A percentile compares a stretch with the other conserved stretches of the same genome.
phyloP scores from a whole-genome alignment of 441 rosid genomes.

The Biscutella laevigata region DNA sequence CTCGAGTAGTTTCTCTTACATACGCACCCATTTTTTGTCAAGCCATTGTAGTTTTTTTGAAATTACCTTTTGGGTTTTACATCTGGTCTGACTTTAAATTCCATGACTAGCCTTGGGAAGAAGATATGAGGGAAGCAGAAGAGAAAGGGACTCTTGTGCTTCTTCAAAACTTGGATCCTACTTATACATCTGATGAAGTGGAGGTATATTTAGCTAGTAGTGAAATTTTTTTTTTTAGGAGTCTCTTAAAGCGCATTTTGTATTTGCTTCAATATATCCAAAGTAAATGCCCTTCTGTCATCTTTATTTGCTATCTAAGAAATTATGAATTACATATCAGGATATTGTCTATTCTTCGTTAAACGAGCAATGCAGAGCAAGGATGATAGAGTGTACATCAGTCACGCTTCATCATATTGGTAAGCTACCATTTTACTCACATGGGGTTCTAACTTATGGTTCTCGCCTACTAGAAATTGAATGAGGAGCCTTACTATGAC shows the following conservation, averaged over 20 bases:
- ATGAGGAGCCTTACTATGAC: slow-evolving; percentile 2
- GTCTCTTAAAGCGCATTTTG: not conserved
- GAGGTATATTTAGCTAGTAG: slow-evolving; percentile 45
- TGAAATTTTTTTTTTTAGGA: slow-evolving; percentile 1
- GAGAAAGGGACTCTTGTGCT: slow-evolving; percentile 46
- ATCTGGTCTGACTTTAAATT: slow-evolving; percentile 12
- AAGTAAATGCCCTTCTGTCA: not conserved
- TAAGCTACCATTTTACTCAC: slow-evolving; percentile 26
- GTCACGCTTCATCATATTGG: slow-evolving; percentile 48
- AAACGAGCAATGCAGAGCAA: slow-evolving; percentile 52
- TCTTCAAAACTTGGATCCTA: slow-evolving; percentile 70
- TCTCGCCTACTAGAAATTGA: slow-evolving; percentile 6
- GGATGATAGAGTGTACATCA: slow-evolving; percentile 47
- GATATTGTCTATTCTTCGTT: slow-evolving; percentile 58
- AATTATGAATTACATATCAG: slow-evolving; percentile 29
- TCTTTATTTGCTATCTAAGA: slow-evolving; percentile 1
- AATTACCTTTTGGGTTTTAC: not conserved
- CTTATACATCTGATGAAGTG: slow-evolving; percentile 53
- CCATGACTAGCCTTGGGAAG: slow-evolving; percentile 67
- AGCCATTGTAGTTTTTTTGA: not conserved
- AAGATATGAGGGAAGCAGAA: slow-evolving; percentile 42
- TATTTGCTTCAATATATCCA: not conserved
- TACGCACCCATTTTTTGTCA: not conserved
- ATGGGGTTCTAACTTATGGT: not conserved
- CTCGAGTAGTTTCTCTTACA: not conserved